Evolutionary conservation across 1,284 basidiomycete genomes (phyloP), one percentile per base, ranked within the genome.

Genomic region (Leccinum cinnamomeum): DNA sequence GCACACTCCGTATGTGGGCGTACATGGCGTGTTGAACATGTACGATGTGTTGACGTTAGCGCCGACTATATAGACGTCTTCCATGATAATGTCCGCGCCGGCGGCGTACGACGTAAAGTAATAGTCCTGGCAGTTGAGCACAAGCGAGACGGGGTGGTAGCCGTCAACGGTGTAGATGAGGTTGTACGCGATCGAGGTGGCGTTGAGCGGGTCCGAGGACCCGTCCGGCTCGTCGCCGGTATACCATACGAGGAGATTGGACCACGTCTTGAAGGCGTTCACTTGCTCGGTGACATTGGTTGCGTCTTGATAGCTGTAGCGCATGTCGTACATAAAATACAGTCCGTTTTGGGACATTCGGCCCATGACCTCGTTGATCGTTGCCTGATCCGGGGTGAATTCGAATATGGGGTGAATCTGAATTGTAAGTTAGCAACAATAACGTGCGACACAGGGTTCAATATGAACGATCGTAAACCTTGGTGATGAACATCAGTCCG

Each of bases 301-400:
- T 16, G 75, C 68, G 67, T 91, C 84, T 80, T 81, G 83, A 73
- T 91, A 91, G 3, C 79, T 80, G 67, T 75, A 79, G 68, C 89
- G 81, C 89, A 92, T 91, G 70, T 91, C 89, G 64, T 91, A 91
- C 83, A 91, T 89, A 50, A 90, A 78, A 68, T 88, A 91, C 28
- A 92, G 69, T 0, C 88, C 89, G 1, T 84, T 81, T 67, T 87
- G 80, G 70, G 89, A 83, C 85, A 91, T 90, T 50, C 82, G 79
- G 68, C 89, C 82, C 14, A 91, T 71, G 12, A 91, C 83, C 18
- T 79, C 71, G 5, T 62, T 57, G 18, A 72, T 20, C 30, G 83
- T 79, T 0, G 88, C 75, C 1, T 80, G 79, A 83, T 35, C 83
- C 64, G 69, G 89, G 82, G 67, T 80, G 65, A 83, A 89, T 2